Evolutionary conservation across 768 basidiomycete species (phyloP), one percentile per base, ranked within the genome.

Genomic region (Pulveroboletus frians): DNA sequence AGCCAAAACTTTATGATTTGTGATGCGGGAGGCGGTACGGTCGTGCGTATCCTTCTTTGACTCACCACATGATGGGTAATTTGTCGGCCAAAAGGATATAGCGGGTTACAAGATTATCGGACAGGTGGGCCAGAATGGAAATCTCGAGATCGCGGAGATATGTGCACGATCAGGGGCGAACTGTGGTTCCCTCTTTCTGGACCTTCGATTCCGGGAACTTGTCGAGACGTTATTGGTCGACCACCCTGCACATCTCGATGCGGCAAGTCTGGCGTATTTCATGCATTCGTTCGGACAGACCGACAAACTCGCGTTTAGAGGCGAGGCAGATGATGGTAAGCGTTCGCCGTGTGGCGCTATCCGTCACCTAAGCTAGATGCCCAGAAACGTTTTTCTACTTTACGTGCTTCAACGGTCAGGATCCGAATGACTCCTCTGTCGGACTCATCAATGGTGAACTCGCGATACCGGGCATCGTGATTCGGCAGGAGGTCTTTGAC

Each of bases 1-100:
- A 85, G 83, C 18, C 89, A 93, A 61, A 89, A 83, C 54, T 93
- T 93, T 63, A 83, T 93, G 66, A 87, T 94, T n/a, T 90, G 87
- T 61, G 92, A 94, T 67, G 90, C 89, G 17, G 91, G 88, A 61
- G 88, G 89, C 62, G 88, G 88, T 61, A 88, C 85, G 10, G 84
- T 87, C 40, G 77, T 74, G 69, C 40, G 75, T 70, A 18, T 54
- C 49, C 70, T 44, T 43, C 7, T n/a, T 46, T 27, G 18, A 3
- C 11, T 30, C 45, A 9, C 46, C 11, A 11, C 26, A 4, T 26
- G n/a, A 2, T 18, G 39, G 36, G 27, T 59, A 32, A 59, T 35
- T n/a, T 26, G 40, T 8, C 36, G 35, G 36, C 55, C 58, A 31
- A 43, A 32, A 61, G 68, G 69, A 72, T 42, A 54, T 71, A 1